Conservation (phyloP, 805 yeast species). For the Ascoidea rubescens region DNA sequence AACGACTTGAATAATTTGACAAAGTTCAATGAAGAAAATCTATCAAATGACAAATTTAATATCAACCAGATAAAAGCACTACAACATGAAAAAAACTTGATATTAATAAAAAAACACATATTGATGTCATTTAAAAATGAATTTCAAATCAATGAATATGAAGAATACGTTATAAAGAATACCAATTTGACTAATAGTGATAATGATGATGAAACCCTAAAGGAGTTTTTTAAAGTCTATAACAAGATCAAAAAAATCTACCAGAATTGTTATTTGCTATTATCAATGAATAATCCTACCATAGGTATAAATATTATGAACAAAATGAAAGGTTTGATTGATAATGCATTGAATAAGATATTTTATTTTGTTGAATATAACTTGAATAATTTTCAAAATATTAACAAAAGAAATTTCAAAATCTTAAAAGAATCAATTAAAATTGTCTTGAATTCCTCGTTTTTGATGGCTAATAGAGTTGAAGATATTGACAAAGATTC, state of each 20-base stretch:
- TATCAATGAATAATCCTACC: slow-evolving; percentile 54
- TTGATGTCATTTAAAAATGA: slow-evolving; percentile 39
- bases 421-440: slow-evolving; percentile 2
- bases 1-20: slow-evolving; percentile 11
- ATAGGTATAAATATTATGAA: slow-evolving; percentile 55
- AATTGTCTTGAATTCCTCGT: slow-evolving; percentile 1
- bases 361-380: slow-evolving; percentile 24
- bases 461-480: slow-evolving; percentile 1
- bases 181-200: slow-evolving; percentile 3
- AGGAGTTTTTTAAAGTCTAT: slow-evolving; percentile 47
- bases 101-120: slow-evolving; percentile 33
- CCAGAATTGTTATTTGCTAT: slow-evolving; percentile 51
- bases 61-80: slow-evolving; percentile 11
- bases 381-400: slow-evolving; percentile 11
- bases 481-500: slow-evolving; percentile 1
- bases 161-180: slow-evolving; percentile 42
- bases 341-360: slow-evolving; percentile 40
- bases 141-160: slow-evolving; percentile 60
- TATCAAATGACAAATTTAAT: slow-evolving; percentile 8
- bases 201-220: slow-evolving; percentile 20
- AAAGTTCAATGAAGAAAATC: slow-evolving; percentile 4
- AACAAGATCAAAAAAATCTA: slow-evolving; percentile 51
- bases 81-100: slow-evolving; percentile 11
- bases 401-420: slow-evolving; percentile 8
- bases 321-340: slow-evolving; percentile 37